Conservation (phyloP, 2,329 filamentous ascomycete species). For the Hypoxylon rubiginosum region DNA sequence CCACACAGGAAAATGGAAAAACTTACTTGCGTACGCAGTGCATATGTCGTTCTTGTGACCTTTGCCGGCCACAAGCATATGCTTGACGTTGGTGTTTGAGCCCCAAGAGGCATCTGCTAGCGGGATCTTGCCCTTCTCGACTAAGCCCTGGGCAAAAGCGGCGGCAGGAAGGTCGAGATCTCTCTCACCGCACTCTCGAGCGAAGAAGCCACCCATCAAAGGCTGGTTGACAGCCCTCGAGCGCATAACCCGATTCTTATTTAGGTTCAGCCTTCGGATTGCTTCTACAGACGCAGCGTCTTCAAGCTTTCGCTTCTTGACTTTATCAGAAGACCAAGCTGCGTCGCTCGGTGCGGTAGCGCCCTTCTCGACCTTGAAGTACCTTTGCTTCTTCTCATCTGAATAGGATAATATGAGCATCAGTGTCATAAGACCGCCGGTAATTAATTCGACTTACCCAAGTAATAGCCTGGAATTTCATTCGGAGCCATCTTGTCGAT, state of each 20-base stretch:
- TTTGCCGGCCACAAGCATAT: conserved; percentile 57
- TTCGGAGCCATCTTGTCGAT: conserved; percentile 33
- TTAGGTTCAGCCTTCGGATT: conserved; percentile 47
- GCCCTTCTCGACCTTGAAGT: conserved; percentile 75
- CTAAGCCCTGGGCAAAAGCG: conserved; percentile 57
- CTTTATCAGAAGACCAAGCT: conserved; percentile 69
- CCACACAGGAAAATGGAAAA: neutral
- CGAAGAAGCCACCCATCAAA: conserved; percentile 53
- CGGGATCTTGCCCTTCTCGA: conserved; percentile 57
- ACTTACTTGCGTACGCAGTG: conserved; percentile 61
- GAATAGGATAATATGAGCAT: neutral
- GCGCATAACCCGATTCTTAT: conserved; percentile 57
- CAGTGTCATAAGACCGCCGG: neutral
- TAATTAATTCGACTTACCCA: conserved; percentile 55
- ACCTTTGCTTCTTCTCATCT: conserved; percentile 72
- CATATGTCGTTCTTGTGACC: conserved; percentile 58
- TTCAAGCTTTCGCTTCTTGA: conserved; percentile 68
- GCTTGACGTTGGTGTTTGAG: conserved; percentile 54
- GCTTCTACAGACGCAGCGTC: conserved; percentile 54
- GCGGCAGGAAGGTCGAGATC: conserved; percentile 50
- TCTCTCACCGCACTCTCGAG: conserved; percentile 52
- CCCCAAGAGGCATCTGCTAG: conserved; percentile 49
- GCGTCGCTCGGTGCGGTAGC: conserved; percentile 64
- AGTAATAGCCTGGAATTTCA: conserved; percentile 68
- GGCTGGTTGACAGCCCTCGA: conserved; percentile 50